Conservation (phyloP, 495 filamentous ascomycete species). For the Pseudomonodictys pantanalensis region DNA sequence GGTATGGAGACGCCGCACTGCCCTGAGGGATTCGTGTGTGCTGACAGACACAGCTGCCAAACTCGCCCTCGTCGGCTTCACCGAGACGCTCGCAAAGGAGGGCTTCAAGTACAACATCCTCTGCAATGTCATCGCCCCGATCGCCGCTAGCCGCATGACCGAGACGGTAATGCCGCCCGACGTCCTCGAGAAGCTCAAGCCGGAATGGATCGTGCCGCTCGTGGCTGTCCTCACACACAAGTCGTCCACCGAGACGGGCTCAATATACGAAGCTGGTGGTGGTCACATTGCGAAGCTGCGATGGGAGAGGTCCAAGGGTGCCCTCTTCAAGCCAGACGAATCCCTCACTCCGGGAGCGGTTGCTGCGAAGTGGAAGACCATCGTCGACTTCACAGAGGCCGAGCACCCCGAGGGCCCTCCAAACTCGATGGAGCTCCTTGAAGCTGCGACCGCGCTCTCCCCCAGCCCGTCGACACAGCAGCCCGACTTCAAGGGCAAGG, state of each 20-base stretch:
- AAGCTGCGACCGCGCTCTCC: slow-evolving; percentile 74
- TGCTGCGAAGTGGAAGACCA: slow-evolving; percentile 80
- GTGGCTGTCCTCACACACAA: slow-evolving; percentile 88
- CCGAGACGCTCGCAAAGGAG: slow-evolving; percentile 96
- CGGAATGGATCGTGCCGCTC: slow-evolving; percentile 93
- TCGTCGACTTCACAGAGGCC: slow-evolving; percentile 82
- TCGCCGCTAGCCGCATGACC: slow-evolving; percentile 96
- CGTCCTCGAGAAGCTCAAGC: slow-evolving; percentile 81
- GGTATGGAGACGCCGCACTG: slow-evolving; percentile 42
- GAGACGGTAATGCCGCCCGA: slow-evolving; percentile 97
- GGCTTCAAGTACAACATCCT: slow-evolving; percentile 98
- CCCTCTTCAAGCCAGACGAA: slow-evolving; percentile 84
- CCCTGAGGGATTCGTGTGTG: background rate
- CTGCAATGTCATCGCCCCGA: slow-evolving; percentile 92
- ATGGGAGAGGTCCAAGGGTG: slow-evolving; percentile 93
- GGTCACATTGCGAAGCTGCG: slow-evolving; percentile 90
- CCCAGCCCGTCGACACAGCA: slow-evolving; percentile 68
- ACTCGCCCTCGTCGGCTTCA: slow-evolving; percentile 94
- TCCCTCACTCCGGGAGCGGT: slow-evolving; percentile 85
- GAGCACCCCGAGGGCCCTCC: slow-evolving; percentile 82
- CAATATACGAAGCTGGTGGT: slow-evolving; percentile 91
- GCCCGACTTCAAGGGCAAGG: slow-evolving; percentile 84
- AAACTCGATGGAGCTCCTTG: slow-evolving; percentile 83
- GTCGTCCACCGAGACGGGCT: slow-evolving; percentile 83
- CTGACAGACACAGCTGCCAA: slow-evolving; percentile 67